These are phyloP conservation scores for Hypholoma fasciculare DNA, from an alignment of 768 basidiomycete species.

Conservation along the genomic window DNA sequence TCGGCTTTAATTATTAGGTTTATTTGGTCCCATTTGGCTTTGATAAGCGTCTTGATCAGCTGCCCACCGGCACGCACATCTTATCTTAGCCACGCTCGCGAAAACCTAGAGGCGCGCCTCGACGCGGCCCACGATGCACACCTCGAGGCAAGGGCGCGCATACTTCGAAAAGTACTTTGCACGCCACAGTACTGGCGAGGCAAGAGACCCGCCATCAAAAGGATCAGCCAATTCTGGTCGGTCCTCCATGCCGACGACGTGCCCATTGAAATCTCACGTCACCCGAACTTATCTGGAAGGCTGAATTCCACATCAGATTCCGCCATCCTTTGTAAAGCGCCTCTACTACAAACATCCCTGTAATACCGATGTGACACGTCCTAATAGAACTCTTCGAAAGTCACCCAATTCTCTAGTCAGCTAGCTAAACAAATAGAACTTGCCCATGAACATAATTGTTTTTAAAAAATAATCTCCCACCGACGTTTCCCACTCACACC, in stretches of 20 bases:
- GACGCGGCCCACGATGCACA: conserved; percentile 8
- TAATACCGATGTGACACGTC: too few species aligned
- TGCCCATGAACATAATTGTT: too few species aligned
- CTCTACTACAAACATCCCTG: not conserved
- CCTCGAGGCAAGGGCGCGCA: conserved; percentile 7
- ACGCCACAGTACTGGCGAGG: not conserved
- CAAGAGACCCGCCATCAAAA: not conserved
- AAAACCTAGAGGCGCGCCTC: not conserved
- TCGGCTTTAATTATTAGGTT: not conserved
- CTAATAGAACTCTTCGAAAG: not conserved
- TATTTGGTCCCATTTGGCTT: conserved; percentile 20
- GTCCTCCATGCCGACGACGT: conserved; percentile 3
- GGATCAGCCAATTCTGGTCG: not conserved
- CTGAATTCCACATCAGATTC: conserved; percentile 7
- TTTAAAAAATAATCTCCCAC: not conserved
- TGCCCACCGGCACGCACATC: conserved; percentile 5
- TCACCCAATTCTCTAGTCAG: not conserved
- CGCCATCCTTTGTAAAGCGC: conserved; percentile 9
- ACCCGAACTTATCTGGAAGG: conserved; percentile 5
- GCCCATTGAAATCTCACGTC: conserved; percentile 14
- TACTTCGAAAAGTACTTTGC: conserved; percentile 4
- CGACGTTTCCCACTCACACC: conserved; percentile 22
- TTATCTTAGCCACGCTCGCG: not conserved
- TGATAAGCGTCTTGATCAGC: conserved; percentile 15
- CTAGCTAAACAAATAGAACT: not conserved